Percentiles rank a stretch among this genome's conserved stretches.
Conservation (phyloP, 108 stramenopile genomes). For the Cylindrotheca fusiformis region DNA sequence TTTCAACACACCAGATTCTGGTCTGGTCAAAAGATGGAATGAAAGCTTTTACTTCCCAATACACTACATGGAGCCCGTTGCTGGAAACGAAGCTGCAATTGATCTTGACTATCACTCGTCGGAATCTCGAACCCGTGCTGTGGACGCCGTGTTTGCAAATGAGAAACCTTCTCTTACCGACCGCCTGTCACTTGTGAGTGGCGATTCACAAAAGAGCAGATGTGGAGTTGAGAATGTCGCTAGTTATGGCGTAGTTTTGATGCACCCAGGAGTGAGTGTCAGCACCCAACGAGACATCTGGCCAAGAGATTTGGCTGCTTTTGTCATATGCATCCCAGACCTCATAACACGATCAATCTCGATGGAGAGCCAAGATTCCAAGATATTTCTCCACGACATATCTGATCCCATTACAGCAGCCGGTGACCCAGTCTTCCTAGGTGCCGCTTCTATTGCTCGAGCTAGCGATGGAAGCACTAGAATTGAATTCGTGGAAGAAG, state of each 20-base stretch:
- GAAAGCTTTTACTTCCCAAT: constrained; percentile 42
- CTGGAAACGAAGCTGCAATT: constrained; percentile 44
- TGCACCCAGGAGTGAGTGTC: constrained; percentile 15
- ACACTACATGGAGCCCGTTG: constrained; percentile 47
- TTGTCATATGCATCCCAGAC: constrained; percentile 35
- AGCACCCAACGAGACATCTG: constrained; percentile 9
- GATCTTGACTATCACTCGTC: constrained; percentile 40
- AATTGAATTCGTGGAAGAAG: constrained; percentile 5
- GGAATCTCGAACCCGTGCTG: constrained; percentile 21
- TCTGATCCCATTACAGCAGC: constrained; percentile 2
- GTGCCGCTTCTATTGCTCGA: constrained; percentile 2
- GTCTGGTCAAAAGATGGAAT: constrained; percentile 15
- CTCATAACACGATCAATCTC: constrained; percentile 13
- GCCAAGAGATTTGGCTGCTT: constrained; percentile 27
- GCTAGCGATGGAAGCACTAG: neutral
- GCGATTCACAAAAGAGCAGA: constrained; percentile 7
- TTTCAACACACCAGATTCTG: constrained; percentile 17
- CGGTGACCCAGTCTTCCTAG: constrained; percentile 27
- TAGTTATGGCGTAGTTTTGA: constrained; percentile 27
- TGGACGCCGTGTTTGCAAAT: constrained; percentile 11
- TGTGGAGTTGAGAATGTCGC: constrained; percentile 12
- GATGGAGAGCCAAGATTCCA: neutral
- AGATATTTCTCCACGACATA: constrained; percentile 32
- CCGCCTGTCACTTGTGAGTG: constrained; percentile 22
- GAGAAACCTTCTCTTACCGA: constrained; percentile 19